Percentiles rank a stretch among this genome's conserved stretches.
Conservation (phyloP, 2,329 filamentous ascomycete species). For the Phoma sp. region DNA sequence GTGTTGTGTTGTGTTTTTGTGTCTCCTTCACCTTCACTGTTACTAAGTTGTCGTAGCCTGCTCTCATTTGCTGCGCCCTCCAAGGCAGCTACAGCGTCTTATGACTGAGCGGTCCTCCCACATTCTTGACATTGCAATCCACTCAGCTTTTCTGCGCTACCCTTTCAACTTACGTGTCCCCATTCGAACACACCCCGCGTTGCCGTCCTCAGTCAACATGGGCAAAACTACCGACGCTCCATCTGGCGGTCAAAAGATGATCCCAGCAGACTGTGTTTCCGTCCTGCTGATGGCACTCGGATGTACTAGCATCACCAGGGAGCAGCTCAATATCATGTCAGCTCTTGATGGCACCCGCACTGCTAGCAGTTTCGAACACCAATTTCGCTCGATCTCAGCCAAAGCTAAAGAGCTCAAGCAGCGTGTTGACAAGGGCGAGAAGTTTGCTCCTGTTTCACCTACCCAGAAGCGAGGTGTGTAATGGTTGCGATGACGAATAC, state of each 20-base stretch:
- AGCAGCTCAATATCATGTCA: slow-evolving; percentile 39
- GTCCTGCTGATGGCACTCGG: slow-evolving; percentile 35
- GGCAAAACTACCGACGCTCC: slow-evolving; percentile 17
- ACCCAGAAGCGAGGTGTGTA: slow-evolving; percentile 30
- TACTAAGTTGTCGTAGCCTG: neutral
- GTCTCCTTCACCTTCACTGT: slow-evolving; percentile 8
- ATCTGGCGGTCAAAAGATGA: slow-evolving; percentile 22
- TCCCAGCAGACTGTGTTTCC: slow-evolving; percentile 32
- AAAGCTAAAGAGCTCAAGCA: slow-evolving; percentile 40
- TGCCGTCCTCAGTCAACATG: slow-evolving; percentile 18
- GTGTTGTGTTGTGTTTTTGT: neutral
- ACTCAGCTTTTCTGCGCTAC: neutral
- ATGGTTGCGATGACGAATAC: neutral
- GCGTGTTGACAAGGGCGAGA: slow-evolving; percentile 33
- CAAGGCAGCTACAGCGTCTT: slow-evolving; percentile 2
- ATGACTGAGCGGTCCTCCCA: neutral
- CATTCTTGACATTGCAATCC: neutral
- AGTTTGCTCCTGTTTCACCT: slow-evolving; percentile 31
- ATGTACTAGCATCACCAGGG: slow-evolving; percentile 23
- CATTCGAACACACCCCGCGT: neutral
- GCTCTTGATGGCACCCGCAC: slow-evolving; percentile 37
- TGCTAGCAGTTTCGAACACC: slow-evolving; percentile 34
- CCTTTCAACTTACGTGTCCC: neutral
- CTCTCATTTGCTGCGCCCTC: slow-evolving; percentile 2
- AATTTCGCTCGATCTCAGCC: slow-evolving; percentile 32